These are phyloP conservation scores for Lichtheimia ramosa DNA, from an alignment of 371 early-diverging fungal species.

Conservation along the genomic window DNA sequence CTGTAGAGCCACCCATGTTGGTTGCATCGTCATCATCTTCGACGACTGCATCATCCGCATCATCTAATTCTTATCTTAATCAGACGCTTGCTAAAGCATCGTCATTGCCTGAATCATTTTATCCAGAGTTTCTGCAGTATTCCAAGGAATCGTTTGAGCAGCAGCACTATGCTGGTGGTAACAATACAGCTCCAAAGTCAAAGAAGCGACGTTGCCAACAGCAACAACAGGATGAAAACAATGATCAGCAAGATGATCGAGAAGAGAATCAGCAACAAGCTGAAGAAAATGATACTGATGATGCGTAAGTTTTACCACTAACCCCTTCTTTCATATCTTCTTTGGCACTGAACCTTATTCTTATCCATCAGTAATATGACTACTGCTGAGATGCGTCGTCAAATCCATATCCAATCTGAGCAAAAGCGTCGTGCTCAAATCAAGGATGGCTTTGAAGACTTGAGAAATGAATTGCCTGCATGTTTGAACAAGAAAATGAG, in stretches of 20 bases:
- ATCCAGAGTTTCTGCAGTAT: slow-evolving; percentile 47
- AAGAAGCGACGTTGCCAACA: slow-evolving; percentile 6
- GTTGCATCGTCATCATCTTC: slow-evolving; percentile 35
- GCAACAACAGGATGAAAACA: not conserved
- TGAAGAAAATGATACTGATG: not conserved
- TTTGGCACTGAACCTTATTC: not conserved
- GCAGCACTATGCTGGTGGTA: slow-evolving; percentile 1
- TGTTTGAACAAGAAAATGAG: slow-evolving; percentile 43
- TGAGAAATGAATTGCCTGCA: slow-evolving; percentile 37
- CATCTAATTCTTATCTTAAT: slow-evolving; percentile 27
- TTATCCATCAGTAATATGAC: slow-evolving; percentile 6
- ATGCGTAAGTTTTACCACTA: slow-evolving; percentile 3
- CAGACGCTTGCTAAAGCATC: slow-evolving; percentile 46
- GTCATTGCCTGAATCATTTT: slow-evolving; percentile 45
- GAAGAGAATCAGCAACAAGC: slow-evolving; percentile 1
- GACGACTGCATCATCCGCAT: slow-evolving; percentile 21
- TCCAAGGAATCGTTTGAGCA: slow-evolving; percentile 48
- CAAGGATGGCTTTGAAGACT: slow-evolving; percentile 46
- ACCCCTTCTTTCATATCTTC: no score
- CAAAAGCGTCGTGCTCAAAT: slow-evolving; percentile 51
- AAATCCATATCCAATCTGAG: slow-evolving; percentile 50
- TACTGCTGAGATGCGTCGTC: slow-evolving; percentile 41
- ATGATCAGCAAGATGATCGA: not conserved
- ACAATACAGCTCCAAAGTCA: slow-evolving; percentile 14
- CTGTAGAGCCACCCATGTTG: slow-evolving; percentile 29